Evolutionary conservation across 805 yeast genomes (phyloP), one percentile per base, ranked within the genome.

Genomic region (Crinitomyces ghanaensis): DNA sequence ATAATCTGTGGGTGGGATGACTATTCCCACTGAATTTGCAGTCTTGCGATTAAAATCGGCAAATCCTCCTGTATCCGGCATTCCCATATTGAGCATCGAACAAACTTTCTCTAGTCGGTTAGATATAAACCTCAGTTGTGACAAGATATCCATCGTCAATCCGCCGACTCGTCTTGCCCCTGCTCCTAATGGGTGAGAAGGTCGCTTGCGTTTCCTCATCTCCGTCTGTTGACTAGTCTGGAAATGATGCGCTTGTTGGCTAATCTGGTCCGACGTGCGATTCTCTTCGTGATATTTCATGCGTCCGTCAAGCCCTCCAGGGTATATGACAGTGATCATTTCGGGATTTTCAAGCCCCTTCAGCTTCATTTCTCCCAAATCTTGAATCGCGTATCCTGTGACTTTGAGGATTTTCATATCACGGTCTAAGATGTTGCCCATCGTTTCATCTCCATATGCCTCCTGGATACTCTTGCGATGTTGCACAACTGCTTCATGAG

Each of bases 271-370:
- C 22, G 40, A 37, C 4, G 35, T 37, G 9, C 41, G 35, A 21
- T 35, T 36, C 15, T 36, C 35, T 18, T 37, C 31, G 24, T 40
- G 43, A 33, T 30, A 33, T 8, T 26, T 19, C 22, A 36, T 13
- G 5, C 46, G 34, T 3, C 38, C 40, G 15, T 30, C 30, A 13
- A 44, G 34, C 22, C 39, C 33, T 28, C 64, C 62, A 2, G 97
- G 93, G 59, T 77, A 86, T 0, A 75, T 72, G 30, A 84, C 63
- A 16, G 93, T 81, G 11, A 91, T 77, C 24, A 68, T 68, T 54
- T 91, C 98, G 2, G 94, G 94, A 22, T 85, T 77, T 66, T 91
- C 98, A 12, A 91, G 66, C 13, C 98, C 98, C 54, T 91, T 91
- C 50, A 91, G 66, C 54, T 86, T 85, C 50, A 72, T 76, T 50